Evolutionary conservation across 192 early-diverging fungal species (phyloP), one percentile per base, ranked within the genome.

Genomic region (Pilaira anomala): DNA sequence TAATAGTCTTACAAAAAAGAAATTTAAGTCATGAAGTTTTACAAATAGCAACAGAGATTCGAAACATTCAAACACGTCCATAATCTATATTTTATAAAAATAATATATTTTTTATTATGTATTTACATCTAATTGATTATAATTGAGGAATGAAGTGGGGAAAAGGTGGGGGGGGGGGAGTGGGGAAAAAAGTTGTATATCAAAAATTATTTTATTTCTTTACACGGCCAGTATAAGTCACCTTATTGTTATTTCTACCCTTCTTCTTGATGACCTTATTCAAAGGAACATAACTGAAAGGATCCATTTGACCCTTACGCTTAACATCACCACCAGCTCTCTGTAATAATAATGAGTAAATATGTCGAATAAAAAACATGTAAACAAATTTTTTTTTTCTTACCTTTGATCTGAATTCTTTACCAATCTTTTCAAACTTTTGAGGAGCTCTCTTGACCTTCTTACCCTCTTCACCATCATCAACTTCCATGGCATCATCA

Each of bases 271-370:
- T 71, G 16, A 71, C 66, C 48, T 78, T 73, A 44, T 78, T 83
- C 49, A 99, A 79, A 61, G 97, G 96, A 45, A 99, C 85, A 69
- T 98, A 99, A n/a, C 94, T 92, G 68, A 85, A 95, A 29, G 97
- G 97, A 78, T 98, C 95, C 5, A 91, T 78, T 67, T 85, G 87
- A 45, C 89, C 92, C 49, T 88, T 87, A 71, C 85, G 86, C 72
- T 93, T 92, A 60, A 99, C 85, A 84, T 99, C 97, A 63, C 96
- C 95, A 49, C 85, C 78, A 11, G 95, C 95, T 70, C 86, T 85
- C 74, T 71, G 49, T 53, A 33, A 54, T n/a, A 65, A 24, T 5
- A 46, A 1, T 19, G 9, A 25, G 26, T 19, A 19, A 50, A 36
- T 7, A 48, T 40, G 24, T 53, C 22, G 5, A 12, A 18, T 9